phyloP scores from a whole-genome alignment of 2,329 filamentous ascomycete species.

The Fusarium cicatricum region DNA sequence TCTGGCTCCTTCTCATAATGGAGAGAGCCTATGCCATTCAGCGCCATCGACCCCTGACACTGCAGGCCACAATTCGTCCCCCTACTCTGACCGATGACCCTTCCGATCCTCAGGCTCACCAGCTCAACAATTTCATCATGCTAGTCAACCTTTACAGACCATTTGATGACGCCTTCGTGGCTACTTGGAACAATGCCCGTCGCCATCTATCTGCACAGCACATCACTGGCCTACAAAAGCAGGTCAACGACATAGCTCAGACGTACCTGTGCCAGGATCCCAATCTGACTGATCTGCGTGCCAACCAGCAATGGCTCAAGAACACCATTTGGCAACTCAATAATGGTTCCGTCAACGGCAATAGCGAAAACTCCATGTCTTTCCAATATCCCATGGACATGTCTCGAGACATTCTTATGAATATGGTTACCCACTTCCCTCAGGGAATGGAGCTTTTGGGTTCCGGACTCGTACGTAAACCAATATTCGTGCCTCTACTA shows the following conservation, averaged over 20 bases:
- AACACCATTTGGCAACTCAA: conserved; percentile 70
- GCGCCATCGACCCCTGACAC: conserved; percentile 72
- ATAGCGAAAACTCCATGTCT: conserved; percentile 62
- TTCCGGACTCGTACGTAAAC: conserved; percentile 70
- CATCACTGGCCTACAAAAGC: conserved; percentile 67
- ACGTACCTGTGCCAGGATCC: conserved; percentile 61
- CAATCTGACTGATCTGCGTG: conserved; percentile 62
- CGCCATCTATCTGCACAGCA: conserved; percentile 65
- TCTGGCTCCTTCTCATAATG: conserved; percentile 76
- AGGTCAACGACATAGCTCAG: conserved; percentile 64
- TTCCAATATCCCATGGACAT: conserved; percentile 72
- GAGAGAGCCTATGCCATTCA: conserved; percentile 79
- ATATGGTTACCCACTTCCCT: conserved; percentile 76
- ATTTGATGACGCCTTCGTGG: conserved; percentile 71
- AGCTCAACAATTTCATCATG: conserved; percentile 65
- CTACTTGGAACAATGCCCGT: conserved; percentile 72
- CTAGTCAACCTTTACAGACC: conserved; percentile 70
- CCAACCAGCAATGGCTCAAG: conserved; percentile 72
- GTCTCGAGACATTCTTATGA: conserved; percentile 67
- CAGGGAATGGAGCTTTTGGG: conserved; percentile 79
- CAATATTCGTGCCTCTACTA: neutral
- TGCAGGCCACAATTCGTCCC: conserved; percentile 74
- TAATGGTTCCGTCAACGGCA: conserved; percentile 56
- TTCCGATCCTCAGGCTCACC: conserved; percentile 61
- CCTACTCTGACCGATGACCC: conserved; percentile 69